Evolutionary conservation across 2,329 filamentous ascomycete species (phyloP), one percentile per base, ranked within the genome.

Genomic region (Claviceps paspali): DNA sequence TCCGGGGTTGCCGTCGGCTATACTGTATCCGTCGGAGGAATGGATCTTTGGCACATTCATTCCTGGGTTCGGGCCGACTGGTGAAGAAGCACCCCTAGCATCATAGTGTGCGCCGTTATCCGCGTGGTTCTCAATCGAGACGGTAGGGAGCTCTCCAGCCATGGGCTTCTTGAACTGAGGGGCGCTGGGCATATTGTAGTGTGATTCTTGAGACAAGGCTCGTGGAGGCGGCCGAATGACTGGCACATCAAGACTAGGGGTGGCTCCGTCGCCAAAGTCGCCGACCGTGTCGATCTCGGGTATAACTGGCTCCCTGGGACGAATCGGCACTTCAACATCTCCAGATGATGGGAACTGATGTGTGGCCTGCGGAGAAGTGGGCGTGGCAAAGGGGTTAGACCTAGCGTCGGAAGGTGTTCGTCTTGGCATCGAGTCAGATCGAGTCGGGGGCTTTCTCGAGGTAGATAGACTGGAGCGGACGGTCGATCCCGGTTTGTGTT

Each of bases 371-470:
- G 55, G 54, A 24, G 50, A 44, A 31, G 47, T 50, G 18, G 55
- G 59, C 4, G 56, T 56, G 9, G 48, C 52, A 37, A 59, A 63
- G 5, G 55, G 59, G 38, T 63, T 50, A 8, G 45, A 43, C 36
- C 44, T 55, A 18, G 56, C 57, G 14, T 55, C 51, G 19, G 55
- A 44, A 12, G 57, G 50, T 10, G 53, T 35, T 28, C 59, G 54
- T 19, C 59, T 59, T 14, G 64, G 62, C 14, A 67, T 47, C 0
- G 68, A 71, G 43, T 64, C 66, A 38, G 49, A 48, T 31, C 55
- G 55, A 30, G 51, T 47, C 6, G 52, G 54, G 5, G 53, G 50
- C 43, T 45, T 47, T 52, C 50, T 52, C 49, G 42, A 46, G 30
- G 41, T 44, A 9, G 29, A 38, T n/a, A 45, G 18, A 8, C 46